These are phyloP conservation scores for Chalaropsis ovoidea DNA, from an alignment of 2,329 filamentous ascomycete genomes.

Conservation along the genomic window DNA sequence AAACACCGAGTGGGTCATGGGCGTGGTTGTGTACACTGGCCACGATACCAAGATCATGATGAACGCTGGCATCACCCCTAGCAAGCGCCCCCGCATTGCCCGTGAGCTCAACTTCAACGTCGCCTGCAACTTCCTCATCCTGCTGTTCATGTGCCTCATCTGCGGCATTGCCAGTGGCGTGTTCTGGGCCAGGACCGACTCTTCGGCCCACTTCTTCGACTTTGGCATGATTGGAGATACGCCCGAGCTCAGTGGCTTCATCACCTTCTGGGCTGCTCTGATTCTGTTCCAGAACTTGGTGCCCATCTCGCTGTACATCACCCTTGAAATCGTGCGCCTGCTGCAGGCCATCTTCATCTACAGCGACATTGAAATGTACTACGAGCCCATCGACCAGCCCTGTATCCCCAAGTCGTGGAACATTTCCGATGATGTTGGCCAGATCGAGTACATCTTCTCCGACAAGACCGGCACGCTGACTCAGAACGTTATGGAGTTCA, in stretches of 20 bases:
- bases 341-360: constrained; percentile 95
- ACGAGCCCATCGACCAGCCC: constrained; percentile 83
- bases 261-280: constrained; percentile 91
- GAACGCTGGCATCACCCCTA: constrained; percentile 90
- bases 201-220: constrained; percentile 73
- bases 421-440: constrained; percentile 92
- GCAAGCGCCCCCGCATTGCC: constrained; percentile 82
- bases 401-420: constrained; percentile 99
- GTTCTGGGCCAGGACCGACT: constrained; percentile 64
- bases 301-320: constrained; percentile 95
- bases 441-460: constrained; percentile 98
- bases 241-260: constrained; percentile 73
- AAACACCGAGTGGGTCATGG: constrained; percentile 93
- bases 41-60: constrained; percentile 99
- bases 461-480: constrained; percentile 96
- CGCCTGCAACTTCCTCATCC: constrained; percentile 86
- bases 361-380: constrained; percentile 93
- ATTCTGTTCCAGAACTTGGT: constrained; percentile 98
- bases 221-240: constrained; percentile 69
- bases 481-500: constrained; percentile 99
- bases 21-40: constrained; percentile 82
- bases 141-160: constrained; percentile 81
- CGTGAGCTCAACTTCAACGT: constrained; percentile 96
- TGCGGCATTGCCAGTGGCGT: constrained; percentile 76
- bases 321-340: constrained; percentile 87